phyloP scores from a whole-genome alignment of 139 green algal genomes.

The Coelastrella sp. region DNA sequence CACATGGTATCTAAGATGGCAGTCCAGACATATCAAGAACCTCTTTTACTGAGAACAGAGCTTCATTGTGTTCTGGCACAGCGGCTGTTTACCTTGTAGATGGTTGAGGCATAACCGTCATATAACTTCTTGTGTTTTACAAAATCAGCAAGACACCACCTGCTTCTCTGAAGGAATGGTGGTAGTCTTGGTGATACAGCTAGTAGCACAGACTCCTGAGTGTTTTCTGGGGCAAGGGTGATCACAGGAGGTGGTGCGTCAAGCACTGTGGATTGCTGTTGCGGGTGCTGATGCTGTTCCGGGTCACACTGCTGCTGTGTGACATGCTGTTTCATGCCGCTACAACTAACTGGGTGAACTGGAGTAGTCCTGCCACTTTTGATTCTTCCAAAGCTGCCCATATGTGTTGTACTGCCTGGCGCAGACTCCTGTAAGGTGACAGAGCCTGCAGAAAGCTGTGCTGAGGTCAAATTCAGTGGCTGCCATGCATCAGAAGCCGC shows the following conservation, averaged over 20 bases:
- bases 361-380: not conserved
- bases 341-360: not conserved
- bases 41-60: not conserved
- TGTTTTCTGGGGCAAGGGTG: not conserved
- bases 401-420: too few species aligned
- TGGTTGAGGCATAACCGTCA: conserved; percentile 43
- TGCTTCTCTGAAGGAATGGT: not conserved
- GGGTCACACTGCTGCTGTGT: not conserved
- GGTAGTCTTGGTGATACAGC: not conserved
- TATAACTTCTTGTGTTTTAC: conserved; percentile 22
- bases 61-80: not conserved
- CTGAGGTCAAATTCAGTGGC: not conserved
- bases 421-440: too few species aligned
- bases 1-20: too few species aligned
- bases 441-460: not conserved
- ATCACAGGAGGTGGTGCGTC: too few species aligned
- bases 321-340: too few species aligned
- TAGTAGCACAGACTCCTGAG: not conserved
- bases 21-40: too few species aligned
- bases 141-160: conserved; percentile 35
- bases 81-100: conserved; percentile 19
- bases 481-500: not conserved
- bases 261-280: too few species aligned
- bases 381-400: too few species aligned
- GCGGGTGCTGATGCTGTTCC: conserved; percentile 18